Evolutionary conservation across 129 eudicot species (phyloP).

Genomic region (Ambrosia trifida): DNA sequence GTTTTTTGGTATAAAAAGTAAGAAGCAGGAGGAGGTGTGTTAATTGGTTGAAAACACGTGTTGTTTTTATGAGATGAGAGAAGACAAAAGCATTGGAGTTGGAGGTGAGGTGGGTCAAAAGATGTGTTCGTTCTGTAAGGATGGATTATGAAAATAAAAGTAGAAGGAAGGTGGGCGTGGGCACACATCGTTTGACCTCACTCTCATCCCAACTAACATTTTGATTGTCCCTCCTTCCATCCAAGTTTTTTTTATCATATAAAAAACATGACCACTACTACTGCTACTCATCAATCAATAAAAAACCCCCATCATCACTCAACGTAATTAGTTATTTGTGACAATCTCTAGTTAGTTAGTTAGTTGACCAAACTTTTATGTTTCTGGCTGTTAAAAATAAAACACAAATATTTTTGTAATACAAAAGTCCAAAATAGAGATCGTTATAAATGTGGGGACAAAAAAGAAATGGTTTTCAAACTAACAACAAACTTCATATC

Average conservation of each 20-base stretch:
- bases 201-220: conserved; percentile 20
- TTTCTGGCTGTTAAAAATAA: not conserved
- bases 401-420: not conserved
- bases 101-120: too few species aligned
- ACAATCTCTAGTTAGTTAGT: not conserved
- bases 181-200: conserved; percentile 26
- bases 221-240: not conserved
- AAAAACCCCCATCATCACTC: too few species aligned
- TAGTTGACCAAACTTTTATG: not conserved
- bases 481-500: not conserved
- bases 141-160: too few species aligned
- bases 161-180: too few species aligned
- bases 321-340: too few species aligned
- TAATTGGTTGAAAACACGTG: too few species aligned
- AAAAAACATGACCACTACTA: not conserved
- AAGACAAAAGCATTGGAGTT: too few species aligned
- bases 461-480: not conserved
- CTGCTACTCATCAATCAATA: not conserved
- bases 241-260: not conserved
- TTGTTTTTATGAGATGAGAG: too few species aligned
- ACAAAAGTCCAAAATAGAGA: not conserved
- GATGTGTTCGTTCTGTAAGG: too few species aligned
- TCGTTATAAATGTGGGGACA: not conserved
- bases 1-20: too few species aligned
- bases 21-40: too few species aligned